Base-by-base conservation (phyloP, 129 eudicot species). In the Gnaphalium uliginosum region DNA sequence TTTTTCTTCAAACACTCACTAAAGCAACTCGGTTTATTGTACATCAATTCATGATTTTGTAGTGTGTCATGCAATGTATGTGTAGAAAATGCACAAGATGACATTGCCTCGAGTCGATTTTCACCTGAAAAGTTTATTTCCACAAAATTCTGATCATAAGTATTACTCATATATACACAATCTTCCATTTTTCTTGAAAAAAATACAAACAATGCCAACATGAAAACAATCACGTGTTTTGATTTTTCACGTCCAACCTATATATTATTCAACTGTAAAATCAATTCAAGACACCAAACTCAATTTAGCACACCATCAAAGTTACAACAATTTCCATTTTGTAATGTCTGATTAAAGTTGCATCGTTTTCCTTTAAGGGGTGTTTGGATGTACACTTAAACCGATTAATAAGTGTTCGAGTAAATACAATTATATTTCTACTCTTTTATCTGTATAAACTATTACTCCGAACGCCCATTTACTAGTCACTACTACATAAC, bases 21-120 rank as follows among this genome's bases (percentile, higher is more conserved):
- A 54, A 57, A 48, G 60, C 54, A 21, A 59, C 64, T 81, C 3
- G 70, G 33, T 71, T 69, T 72, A 65, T 62, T 63, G 80, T 41
- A 75, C 8, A 74, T 21, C 24, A 48, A 37, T 30, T 77, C 78
- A 48, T 69, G 75, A 68, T 79, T 65, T 39, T 43, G 83, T 54
- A 73, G 46, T 0, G 72, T 69, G 24, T 88, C 85, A 56, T 51
- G 78, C 39, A 72, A 73, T 35, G 89, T 46, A 78, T 73, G 82
- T 10, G 88, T 50, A 10, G 93, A 88, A 73, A 86, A 84, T 22
- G 90, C 83, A 68, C 81, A 76, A 46, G 90, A 82, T 69, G 92
- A 76, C 90, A 87, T 93, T 63, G 69, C 58, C 56, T 71, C 26
- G 33, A 76, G 63, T 39, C 3, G 68, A 62, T 25, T 54, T 50